Evolutionary conservation across 768 basidiomycete genomes (phyloP).

Genomic region (Symmetrospora coprosmae): DNA sequence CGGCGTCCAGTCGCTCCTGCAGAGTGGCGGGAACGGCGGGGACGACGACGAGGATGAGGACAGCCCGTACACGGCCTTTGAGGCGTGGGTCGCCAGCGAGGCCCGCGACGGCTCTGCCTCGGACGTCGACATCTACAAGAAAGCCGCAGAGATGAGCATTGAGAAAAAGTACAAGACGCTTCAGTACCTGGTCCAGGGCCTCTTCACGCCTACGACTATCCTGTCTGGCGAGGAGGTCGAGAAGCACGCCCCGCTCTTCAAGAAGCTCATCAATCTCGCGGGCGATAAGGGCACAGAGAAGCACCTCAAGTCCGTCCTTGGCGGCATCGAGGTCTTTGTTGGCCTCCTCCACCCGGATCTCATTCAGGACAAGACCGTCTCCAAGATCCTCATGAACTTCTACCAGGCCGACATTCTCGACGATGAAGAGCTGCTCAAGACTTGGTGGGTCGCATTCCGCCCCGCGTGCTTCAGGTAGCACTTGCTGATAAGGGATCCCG

Average conservation of each 20-base stretch:
- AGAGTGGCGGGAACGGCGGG: no score
- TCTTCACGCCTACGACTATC: slow-evolving; percentile 64
- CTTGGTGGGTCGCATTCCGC: slow-evolving; percentile 63
- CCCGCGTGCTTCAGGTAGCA: not conserved
- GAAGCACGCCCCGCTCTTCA: slow-evolving; percentile 53
- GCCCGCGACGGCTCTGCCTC: slow-evolving; percentile 40
- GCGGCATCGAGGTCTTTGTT: slow-evolving; percentile 76
- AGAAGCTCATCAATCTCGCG: slow-evolving; percentile 46
- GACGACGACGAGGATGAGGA: slow-evolving; percentile 71
- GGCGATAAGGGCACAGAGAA: slow-evolving; percentile 77
- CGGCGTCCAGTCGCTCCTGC: slow-evolving; percentile 42
- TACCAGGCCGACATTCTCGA: slow-evolving; percentile 87
- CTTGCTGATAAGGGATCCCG: not conserved
- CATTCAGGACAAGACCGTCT: slow-evolving; percentile 47
- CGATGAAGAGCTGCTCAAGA: slow-evolving; percentile 66
- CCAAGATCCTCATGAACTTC: slow-evolving; percentile 83
- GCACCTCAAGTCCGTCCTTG: slow-evolving; percentile 84
- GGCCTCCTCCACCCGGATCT: slow-evolving; percentile 62
- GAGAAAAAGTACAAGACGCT: slow-evolving; percentile 89
- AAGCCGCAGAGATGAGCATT: slow-evolving; percentile 77
- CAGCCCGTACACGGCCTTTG: slow-evolving; percentile 70
- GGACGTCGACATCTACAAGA: slow-evolving; percentile 62
- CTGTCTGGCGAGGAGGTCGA: slow-evolving; percentile 38
- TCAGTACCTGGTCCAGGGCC: slow-evolving; percentile 62
- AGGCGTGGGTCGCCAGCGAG: slow-evolving; percentile 56